Evolutionary conservation across 768 basidiomycete genomes (phyloP).

Genomic region (Myochromella boudieri): DNA sequence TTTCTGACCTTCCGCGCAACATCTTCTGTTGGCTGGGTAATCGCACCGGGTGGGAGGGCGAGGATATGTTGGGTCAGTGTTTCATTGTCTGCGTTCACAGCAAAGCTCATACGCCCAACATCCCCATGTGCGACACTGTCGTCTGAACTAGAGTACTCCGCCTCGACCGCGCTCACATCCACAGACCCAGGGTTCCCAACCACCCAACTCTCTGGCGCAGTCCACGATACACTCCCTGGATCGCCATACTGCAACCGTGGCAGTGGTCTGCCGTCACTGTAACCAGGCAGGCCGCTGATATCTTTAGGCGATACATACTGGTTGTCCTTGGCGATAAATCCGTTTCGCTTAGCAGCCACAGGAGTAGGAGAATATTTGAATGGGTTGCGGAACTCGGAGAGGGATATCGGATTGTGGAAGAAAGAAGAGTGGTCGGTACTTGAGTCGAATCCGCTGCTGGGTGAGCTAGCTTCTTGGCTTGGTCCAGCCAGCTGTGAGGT

Average conservation of each 20-base stretch:
- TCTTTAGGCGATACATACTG: conserved; percentile 55
- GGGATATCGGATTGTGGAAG: conserved; percentile 21
- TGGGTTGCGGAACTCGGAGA: conserved; percentile 41
- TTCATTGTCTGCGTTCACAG: conserved; percentile 2
- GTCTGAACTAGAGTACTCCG: conserved; percentile 29
- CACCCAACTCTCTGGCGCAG: conserved; percentile 76
- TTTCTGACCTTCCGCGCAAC: background rate
- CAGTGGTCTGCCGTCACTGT: conserved; percentile 7
- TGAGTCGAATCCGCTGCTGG: conserved; percentile 43
- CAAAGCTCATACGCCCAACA: conserved; percentile 12
- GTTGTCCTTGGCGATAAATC: conserved; percentile 21
- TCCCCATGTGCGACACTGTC: conserved; percentile 20
- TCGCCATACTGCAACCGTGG: conserved; percentile 8
- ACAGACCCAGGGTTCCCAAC: conserved; percentile 53
- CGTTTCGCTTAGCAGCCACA: conserved; percentile 26
- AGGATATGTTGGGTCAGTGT: conserved; percentile 5
- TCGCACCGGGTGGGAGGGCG: background rate
- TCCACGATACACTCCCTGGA: conserved; percentile 43
- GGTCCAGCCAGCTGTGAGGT: conserved; percentile 19
- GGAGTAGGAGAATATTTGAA: conserved; percentile 36
- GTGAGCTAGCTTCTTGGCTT: conserved; percentile 34
- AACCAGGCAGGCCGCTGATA: conserved; percentile 1
- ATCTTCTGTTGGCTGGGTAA: too few relatives aligned
- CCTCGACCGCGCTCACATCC: conserved; percentile 32
- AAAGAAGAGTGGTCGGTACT: conserved; percentile 28